Percentiles rank a stretch among this genome's conserved stretches.
These are phyloP conservation scores for Globisporangium middletonii DNA, from an alignment of 352 stramenopile species.

Conservation along the genomic window DNA sequence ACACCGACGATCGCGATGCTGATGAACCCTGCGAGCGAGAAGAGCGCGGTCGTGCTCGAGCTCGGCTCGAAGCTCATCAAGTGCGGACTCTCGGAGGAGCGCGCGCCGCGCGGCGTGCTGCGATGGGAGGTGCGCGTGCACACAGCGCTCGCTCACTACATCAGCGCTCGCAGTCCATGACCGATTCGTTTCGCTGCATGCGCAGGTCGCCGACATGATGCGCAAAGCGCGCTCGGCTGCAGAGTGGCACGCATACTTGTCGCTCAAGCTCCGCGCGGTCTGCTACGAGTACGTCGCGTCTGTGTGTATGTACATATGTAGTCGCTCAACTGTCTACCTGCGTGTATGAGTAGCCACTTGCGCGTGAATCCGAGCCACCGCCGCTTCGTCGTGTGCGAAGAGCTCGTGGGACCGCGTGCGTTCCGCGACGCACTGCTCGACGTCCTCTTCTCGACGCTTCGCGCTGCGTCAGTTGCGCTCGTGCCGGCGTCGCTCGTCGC, in stretches of 20 bases:
- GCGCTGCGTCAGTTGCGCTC: constrained; percentile 58
- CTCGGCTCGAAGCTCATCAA: constrained; percentile 62
- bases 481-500: constrained; percentile 58
- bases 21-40: constrained; percentile 29
- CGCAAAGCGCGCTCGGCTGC: constrained; percentile 18
- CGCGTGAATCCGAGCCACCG: constrained; percentile 70
- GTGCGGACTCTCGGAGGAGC: constrained; percentile 70
- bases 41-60: constrained; percentile 75
- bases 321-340: neutral
- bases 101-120: constrained; percentile 55
- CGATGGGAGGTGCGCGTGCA: constrained; percentile 49
- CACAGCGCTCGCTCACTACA: neutral
- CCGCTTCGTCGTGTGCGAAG: constrained; percentile 75
- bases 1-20: neutral
- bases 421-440: constrained; percentile 60
- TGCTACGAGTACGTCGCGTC: constrained; percentile 63
- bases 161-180: neutral
- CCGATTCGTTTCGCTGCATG: neutral
- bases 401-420: constrained; percentile 53
- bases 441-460: constrained; percentile 57
- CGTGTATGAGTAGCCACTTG: constrained; percentile 28
- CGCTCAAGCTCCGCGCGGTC: constrained; percentile 45
- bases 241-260: constrained; percentile 48
- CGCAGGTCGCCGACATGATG: constrained; percentile 55
- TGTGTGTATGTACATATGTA: neutral